A percentile compares a stretch with the other conserved stretches of the same genome.
phyloP scores from a whole-genome alignment of 441 rosid species.

The Pelargonium cotyledonis region DNA sequence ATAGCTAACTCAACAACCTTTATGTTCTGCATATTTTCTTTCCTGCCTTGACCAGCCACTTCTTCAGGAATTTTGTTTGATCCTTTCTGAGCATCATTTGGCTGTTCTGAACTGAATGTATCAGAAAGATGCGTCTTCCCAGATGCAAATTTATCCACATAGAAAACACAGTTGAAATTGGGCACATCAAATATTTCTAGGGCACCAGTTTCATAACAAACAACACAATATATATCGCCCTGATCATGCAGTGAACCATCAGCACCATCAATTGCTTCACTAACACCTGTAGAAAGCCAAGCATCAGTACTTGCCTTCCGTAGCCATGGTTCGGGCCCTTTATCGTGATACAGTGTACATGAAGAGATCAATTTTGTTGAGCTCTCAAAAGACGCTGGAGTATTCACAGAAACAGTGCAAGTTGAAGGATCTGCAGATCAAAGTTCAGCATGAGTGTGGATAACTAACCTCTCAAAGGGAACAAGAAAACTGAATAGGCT shows the following conservation, averaged over 20 bases:
- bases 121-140: conserved; percentile 79
- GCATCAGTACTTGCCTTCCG: conserved; percentile 93
- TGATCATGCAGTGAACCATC: conserved; percentile 82
- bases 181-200: conserved; percentile 96
- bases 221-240: conserved; percentile 86
- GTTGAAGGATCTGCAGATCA: conserved; percentile 72
- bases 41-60: conserved; percentile 48
- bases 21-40: conserved; percentile 51
- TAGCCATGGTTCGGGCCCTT: conserved; percentile 94
- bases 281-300: conserved; percentile 90
- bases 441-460: conserved; percentile 26
- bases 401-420: conserved; percentile 67
- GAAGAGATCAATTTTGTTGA: conserved; percentile 62
- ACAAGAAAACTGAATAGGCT: not conserved
- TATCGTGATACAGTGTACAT: conserved; percentile 89
- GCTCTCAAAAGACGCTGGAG: conserved; percentile 62
- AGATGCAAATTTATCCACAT: conserved; percentile 73
- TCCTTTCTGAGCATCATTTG: conserved; percentile 35
- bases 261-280: conserved; percentile 74
- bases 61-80: conserved; percentile 43
- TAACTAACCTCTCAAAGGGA: conserved; percentile 15
- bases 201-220: conserved; percentile 76
- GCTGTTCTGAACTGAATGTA: conserved; percentile 38
- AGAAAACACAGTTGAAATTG: conserved; percentile 70
- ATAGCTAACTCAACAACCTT: conserved; percentile 85